Evolutionary conservation across 371 early-diverging fungal genomes (phyloP).

Genomic region (Mucor mucedo): DNA sequence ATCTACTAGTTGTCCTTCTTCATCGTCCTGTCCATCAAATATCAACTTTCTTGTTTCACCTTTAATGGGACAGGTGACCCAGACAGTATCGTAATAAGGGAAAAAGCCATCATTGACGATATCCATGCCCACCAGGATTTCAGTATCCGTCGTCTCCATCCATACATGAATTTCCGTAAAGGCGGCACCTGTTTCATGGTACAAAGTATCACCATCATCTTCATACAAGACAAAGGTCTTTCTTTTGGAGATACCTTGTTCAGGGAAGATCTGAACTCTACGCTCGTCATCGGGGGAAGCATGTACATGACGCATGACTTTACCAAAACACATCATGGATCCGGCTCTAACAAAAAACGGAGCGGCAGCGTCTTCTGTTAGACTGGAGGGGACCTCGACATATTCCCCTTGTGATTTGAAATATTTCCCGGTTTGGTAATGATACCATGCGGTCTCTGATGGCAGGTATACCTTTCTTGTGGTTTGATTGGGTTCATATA

Average conservation of each 20-base stretch:
- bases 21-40: conserved; percentile 22
- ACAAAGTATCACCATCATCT: conserved; percentile 46
- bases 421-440: conserved; percentile 42
- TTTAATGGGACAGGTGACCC: conserved; percentile 49
- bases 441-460: conserved; percentile 40
- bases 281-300: conserved; percentile 36
- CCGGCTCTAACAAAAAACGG: conserved; percentile 46
- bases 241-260: conserved; percentile 11
- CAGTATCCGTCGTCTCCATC: conserved; percentile 34
- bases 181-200: conserved; percentile 40
- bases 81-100: conserved; percentile 45
- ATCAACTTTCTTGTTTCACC: conserved; percentile 45
- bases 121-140: conserved; percentile 37
- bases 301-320: conserved; percentile 39
- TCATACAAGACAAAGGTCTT: conserved; percentile 36
- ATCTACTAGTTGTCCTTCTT: neutral
- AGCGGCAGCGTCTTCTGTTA: conserved; percentile 28
- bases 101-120: conserved; percentile 40
- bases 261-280: conserved; percentile 44
- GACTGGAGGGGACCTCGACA: conserved; percentile 26
- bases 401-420: conserved; percentile 24
- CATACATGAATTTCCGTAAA: conserved; percentile 39
- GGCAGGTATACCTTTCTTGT: conserved; percentile 49
- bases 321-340: conserved; percentile 37
- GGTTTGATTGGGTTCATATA: conserved; percentile 36